These are phyloP conservation scores for Lachancea nothofagi DNA, from an alignment of 805 yeast genomes.

Conservation along the genomic window DNA sequence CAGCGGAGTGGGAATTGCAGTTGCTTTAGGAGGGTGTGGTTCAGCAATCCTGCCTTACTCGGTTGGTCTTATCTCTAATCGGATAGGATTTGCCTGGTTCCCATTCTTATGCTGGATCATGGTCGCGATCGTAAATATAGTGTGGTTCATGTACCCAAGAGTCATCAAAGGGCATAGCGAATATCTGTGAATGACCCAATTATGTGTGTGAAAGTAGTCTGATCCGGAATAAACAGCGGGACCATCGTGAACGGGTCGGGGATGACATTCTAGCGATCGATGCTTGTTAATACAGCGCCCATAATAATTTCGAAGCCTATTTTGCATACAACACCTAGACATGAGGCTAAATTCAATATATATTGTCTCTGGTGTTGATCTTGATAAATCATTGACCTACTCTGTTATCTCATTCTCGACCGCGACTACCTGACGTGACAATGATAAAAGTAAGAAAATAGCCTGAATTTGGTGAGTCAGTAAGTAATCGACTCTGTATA, in stretches of 20 bases:
- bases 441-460: too few species aligned
- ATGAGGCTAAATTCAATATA: too few species aligned
- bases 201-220: neutral
- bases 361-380: too few species aligned
- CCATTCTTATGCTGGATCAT: conserved; percentile 27
- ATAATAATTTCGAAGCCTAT: too few species aligned
- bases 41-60: conserved; percentile 69
- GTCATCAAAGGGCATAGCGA: conserved; percentile 22
- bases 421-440: too few species aligned
- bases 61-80: conserved; percentile 43
- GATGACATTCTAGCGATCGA: too few species aligned
- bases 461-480: too few species aligned
- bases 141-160: conserved; percentile 29
- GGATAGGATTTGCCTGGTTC: conserved; percentile 23
- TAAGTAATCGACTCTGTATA: too few species aligned
- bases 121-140: conserved; percentile 19
- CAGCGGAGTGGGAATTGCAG: conserved; percentile 64
- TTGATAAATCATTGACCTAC: too few species aligned
- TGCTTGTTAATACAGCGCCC: too few species aligned
- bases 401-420: too few species aligned
- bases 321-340: too few species aligned
- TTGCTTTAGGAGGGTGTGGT: conserved; percentile 80
- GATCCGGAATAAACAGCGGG: neutral
- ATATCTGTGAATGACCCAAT: conserved; percentile 12
- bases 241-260: neutral